These are phyloP conservation scores for Starmerella etchellsii DNA, from an alignment of 805 yeast genomes.

Conservation along the genomic window DNA sequence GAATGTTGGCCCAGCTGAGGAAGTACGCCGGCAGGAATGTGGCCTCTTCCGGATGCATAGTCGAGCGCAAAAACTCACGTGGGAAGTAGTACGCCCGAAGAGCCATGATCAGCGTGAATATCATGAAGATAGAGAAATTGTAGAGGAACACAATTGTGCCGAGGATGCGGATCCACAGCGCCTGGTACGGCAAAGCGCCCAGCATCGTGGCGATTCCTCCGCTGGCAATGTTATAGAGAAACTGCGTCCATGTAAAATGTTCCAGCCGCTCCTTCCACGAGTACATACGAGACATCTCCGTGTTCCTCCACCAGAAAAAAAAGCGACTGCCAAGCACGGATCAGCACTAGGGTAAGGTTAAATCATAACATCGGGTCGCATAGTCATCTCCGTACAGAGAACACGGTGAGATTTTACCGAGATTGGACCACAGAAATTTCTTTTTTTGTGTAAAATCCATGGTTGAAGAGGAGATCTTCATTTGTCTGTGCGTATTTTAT, in stretches of 20 bases:
- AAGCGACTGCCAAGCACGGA: too few species aligned
- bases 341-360: too few species aligned
- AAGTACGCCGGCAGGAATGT: constrained; percentile 1
- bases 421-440: too few species aligned
- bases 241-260: constrained; percentile 6
- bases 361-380: too few species aligned
- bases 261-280: background rate
- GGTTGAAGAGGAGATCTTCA: too few species aligned
- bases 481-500: too few species aligned
- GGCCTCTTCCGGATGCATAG: background rate
- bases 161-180: background rate
- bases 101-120: background rate
- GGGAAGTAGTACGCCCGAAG: too few species aligned
- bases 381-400: too few species aligned
- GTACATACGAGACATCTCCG: too few species aligned
- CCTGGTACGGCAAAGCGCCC: background rate
- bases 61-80: background rate
- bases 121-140: constrained; percentile 1
- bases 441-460: too few species aligned
- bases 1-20: constrained; percentile 2
- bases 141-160: constrained; percentile 1
- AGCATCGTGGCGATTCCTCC: constrained; percentile 3
- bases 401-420: too few species aligned
- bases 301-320: too few species aligned
- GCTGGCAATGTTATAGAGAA: constrained; percentile 1